Evolutionary conservation across 2,329 filamentous ascomycete species (phyloP).

Genomic region (Talaromyces sp.): DNA sequence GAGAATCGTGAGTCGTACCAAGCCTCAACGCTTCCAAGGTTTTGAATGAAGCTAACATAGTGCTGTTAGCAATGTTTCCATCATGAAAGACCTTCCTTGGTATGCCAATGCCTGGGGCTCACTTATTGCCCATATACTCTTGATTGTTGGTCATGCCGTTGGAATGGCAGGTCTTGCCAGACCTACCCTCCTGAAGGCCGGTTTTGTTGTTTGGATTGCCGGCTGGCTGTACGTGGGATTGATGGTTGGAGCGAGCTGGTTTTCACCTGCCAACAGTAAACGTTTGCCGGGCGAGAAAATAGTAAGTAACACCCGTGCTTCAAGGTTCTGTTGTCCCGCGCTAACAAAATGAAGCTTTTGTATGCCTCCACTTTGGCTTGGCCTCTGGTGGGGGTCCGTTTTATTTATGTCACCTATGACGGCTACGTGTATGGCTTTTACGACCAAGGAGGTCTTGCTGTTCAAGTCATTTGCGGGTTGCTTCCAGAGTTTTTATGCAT

Average conservation of each 20-base stretch:
- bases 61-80: constrained; percentile 12
- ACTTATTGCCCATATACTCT: constrained; percentile 11
- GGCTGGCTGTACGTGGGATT: constrained; percentile 9
- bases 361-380: constrained; percentile 2
- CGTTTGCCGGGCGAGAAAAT: constrained; percentile 5
- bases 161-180: constrained; percentile 5
- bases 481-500: constrained; percentile 29
- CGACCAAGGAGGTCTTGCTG: constrained; percentile 2
- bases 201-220: constrained; percentile 10
- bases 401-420: constrained; percentile 5
- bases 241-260: neutral
- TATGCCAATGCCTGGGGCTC: constrained; percentile 4
- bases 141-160: constrained; percentile 10
- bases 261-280: neutral
- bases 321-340: neutral
- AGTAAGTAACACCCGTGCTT: neutral
- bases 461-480: constrained; percentile 28
- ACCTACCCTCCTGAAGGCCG: constrained; percentile 3
- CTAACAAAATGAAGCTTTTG: constrained; percentile 3
- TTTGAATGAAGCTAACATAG: neutral
- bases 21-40: too few species aligned
- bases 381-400: constrained; percentile 4
- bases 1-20: constrained; percentile 10
- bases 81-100: constrained; percentile 8
- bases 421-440: neutral